Conservation (phyloP, 805 yeast species). For the Cephaloascus albidus region DNA sequence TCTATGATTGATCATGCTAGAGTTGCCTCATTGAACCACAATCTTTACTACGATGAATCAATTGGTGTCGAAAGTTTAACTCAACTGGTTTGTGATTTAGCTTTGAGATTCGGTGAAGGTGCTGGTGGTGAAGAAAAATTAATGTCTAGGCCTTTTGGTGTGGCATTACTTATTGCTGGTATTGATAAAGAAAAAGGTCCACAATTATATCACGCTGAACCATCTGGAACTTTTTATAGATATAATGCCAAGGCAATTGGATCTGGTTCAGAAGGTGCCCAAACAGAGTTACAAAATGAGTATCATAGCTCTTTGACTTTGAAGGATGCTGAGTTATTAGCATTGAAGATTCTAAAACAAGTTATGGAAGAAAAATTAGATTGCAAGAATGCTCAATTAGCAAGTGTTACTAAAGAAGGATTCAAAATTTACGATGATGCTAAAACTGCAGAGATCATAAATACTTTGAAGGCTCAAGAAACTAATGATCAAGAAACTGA, state of each 20-base stretch:
- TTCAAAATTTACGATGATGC: constrained; percentile 79
- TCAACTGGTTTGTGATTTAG: constrained; percentile 94
- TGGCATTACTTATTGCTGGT: constrained; percentile 93
- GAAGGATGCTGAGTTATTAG: constrained; percentile 85
- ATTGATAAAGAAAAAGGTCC: constrained; percentile 89
- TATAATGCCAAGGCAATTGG: constrained; percentile 99
- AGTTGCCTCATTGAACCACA: constrained; percentile 79
- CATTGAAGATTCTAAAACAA: constrained; percentile 85
- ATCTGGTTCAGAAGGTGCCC: constrained; percentile 98
- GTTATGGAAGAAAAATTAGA: constrained; percentile 99
- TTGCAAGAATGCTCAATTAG: constrained; percentile 89
- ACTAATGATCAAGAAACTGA: constrained; percentile 23
- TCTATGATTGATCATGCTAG: constrained; percentile 98
- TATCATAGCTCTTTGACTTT: constrained; percentile 88
- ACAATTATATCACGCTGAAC: constrained; percentile 97
- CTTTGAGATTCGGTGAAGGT: constrained; percentile 94
- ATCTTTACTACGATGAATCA: constrained; percentile 83
- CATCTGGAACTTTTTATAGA: constrained; percentile 95
- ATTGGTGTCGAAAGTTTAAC: constrained; percentile 90
- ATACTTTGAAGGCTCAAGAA: constrained; percentile 63
- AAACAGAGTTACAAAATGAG: constrained; percentile 93
- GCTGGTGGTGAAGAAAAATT: constrained; percentile 91
- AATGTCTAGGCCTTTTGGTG: constrained; percentile 99
- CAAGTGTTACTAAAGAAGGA: constrained; percentile 85
- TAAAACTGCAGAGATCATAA: constrained; percentile 75